These are phyloP conservation scores for Ambrosia hybrid DNA, from an alignment of 140 eudicot genomes.

Conservation along the genomic window DNA sequence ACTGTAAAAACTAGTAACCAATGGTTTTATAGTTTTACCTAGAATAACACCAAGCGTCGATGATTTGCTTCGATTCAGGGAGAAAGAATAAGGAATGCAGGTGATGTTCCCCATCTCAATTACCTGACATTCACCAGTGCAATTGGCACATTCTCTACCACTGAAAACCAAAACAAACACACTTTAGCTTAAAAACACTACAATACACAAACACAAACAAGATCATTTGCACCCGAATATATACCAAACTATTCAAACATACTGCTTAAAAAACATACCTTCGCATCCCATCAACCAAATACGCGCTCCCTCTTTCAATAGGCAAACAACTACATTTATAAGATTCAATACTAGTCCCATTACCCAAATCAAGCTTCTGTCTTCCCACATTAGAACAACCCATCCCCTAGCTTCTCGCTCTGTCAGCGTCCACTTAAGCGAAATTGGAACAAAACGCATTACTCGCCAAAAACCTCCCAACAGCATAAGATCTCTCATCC, in stretches of 20 bases:
- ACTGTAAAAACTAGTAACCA: not conserved
- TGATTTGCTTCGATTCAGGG: slow-evolving; percentile 12
- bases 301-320: slow-evolving; percentile 32
- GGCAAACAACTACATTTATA: slow-evolving; percentile 13
- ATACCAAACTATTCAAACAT: not conserved
- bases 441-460: slow-evolving; percentile 30
- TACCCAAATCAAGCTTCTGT: slow-evolving; percentile 23
- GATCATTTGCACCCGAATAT: not conserved
- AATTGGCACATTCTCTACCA: slow-evolving; percentile 18
- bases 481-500: slow-evolving; percentile 14
- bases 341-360: slow-evolving; percentile 15
- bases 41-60: slow-evolving; percentile 29
- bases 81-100: not conserved
- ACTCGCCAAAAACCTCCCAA: slow-evolving; percentile 1
- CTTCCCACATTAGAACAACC: not conserved
- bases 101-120: not conserved
- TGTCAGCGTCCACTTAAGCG: slow-evolving; percentile 28
- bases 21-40: slow-evolving; percentile 20
- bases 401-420: not conserved
- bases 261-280: slow-evolving; percentile 12
- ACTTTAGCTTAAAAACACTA: not conserved
- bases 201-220: not conserved
- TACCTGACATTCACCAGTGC: not conserved
- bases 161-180: slow-evolving; percentile 15
- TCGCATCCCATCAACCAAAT: slow-evolving; percentile 33